Base-by-base conservation (phyloP, 371 early-diverging fungal genomes). In the Mortierella sp. region DNA sequence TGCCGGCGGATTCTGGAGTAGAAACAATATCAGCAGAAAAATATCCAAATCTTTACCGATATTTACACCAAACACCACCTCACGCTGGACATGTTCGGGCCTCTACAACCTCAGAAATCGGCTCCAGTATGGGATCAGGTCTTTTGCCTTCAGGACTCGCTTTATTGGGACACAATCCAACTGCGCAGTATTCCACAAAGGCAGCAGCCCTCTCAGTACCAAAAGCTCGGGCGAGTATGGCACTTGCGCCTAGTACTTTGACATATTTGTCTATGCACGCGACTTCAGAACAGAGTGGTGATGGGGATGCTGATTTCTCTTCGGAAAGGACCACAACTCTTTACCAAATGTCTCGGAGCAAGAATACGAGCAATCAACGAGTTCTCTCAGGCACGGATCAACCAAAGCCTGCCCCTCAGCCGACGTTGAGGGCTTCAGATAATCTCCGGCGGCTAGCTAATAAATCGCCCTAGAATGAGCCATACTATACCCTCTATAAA, bases 181-280 rank as follows among this genome's bases (percentile, higher is more conserved):
- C 41, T 0, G 4, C 48, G 4, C 70, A 38, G 22, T 32, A 41
- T 9, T 55, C 53, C 0, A 10, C 66, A 41, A 62, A 50, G 28
- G 59, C 61, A 0, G 59, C 50, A 3, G 68, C 60, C 1, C 10
- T 77, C 10, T 48, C 72, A n/a, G 48, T 64, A 3, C 72, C 72
- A 33, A 77, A 77, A 40, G 77, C 72, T n/a, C 63, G 72, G 11
- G 77, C 77, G 8, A 77, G 77, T n/a, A 77, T 77, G 77, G 77
- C 77, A 8, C 65, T 77, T 0, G 72, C 65, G 11, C 68, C 77
- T 11, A 71, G 53, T 13, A 41, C 77, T 6, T 22, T 64, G 48
- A 32, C 58, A 2, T 70, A 65, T 48, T 16, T 62, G 2, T 45
- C 70, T 0, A 45, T 55, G 32, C 36, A 69, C 41, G 53, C 70